A percentile compares a stretch with the other conserved stretches of the same genome.
Evolutionary conservation across 495 filamentous ascomycete species (phyloP).

Genomic region (Aspergillus cavernicola): DNA sequence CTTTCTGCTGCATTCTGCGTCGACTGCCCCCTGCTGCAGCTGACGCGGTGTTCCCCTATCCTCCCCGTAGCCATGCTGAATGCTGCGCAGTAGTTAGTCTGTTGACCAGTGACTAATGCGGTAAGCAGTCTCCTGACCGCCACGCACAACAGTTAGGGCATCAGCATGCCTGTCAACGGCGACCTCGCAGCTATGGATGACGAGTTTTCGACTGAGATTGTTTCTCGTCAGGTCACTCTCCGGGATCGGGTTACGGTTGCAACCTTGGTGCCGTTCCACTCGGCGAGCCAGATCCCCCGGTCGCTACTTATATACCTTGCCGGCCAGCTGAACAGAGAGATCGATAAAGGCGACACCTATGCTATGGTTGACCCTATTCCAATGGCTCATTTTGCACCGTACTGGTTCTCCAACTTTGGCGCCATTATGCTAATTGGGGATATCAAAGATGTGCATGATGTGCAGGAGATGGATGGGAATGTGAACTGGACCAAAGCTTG

Average conservation of each 20-base stretch:
- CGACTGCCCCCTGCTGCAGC: background rate
- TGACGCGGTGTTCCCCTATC: background rate
- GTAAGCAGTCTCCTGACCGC: slow-evolving; percentile 41
- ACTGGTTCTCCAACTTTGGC: slow-evolving; percentile 95
- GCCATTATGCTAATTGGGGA: slow-evolving; percentile 90
- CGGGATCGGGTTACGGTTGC: slow-evolving; percentile 87
- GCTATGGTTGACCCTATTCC: slow-evolving; percentile 82
- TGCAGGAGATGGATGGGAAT: slow-evolving; percentile 47
- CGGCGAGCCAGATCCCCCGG: slow-evolving; percentile 66
- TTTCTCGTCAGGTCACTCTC: slow-evolving; percentile 80
- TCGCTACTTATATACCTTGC: slow-evolving; percentile 75
- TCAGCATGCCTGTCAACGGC: slow-evolving; percentile 79
- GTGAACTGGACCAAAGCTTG: slow-evolving; percentile 83
- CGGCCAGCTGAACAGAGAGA: slow-evolving; percentile 88
- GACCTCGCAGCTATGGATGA: slow-evolving; percentile 58
- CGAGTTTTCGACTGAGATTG: slow-evolving; percentile 65
- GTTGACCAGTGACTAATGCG: slow-evolving; percentile 29
- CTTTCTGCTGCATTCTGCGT: background rate
- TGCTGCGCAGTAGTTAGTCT: slow-evolving; percentile 4
- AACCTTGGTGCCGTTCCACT: slow-evolving; percentile 83
- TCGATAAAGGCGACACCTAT: slow-evolving; percentile 94
- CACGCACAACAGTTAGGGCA: slow-evolving; percentile 18
- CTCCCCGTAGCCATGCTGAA: background rate
- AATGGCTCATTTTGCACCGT: slow-evolving; percentile 70
- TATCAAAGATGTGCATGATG: slow-evolving; percentile 62